Percentiles rank a stretch among this genome's conserved stretches.
phyloP scores from a whole-genome alignment of 23 red algal species.

The Gracilaria gracilis region DNA sequence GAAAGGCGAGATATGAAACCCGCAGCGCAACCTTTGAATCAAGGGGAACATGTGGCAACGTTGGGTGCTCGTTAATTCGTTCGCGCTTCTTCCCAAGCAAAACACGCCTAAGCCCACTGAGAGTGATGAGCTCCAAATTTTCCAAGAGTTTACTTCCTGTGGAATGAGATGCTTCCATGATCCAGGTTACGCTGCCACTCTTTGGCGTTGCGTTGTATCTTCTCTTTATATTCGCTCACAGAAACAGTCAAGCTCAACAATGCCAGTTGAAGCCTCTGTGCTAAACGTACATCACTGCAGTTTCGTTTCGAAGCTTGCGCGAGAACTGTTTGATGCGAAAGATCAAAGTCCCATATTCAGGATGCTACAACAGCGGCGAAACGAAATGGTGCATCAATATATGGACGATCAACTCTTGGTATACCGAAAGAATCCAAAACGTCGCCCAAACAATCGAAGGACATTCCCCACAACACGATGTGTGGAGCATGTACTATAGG shows the following conservation, averaged over 20 bases:
- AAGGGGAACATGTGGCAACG: not conserved
- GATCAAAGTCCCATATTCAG: not conserved
- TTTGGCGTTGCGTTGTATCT: not conserved
- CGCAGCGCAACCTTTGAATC: constrained; percentile 13
- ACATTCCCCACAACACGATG: constrained; percentile 54
- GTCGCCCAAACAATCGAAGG: constrained; percentile 57
- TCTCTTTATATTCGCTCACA: not conserved
- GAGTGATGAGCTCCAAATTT: not conserved
- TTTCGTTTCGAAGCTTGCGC: constrained; percentile 31
- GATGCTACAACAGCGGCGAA: not conserved
- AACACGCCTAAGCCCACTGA: not conserved
- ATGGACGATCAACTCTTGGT: constrained; percentile 49
- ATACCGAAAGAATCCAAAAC: constrained; percentile 43
- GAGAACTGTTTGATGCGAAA: not conserved
- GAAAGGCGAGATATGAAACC: constrained; percentile 43
- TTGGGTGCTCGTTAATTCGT: not conserved
- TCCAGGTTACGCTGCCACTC: not conserved
- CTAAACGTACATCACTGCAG: constrained; percentile 19
- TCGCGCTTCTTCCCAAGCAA: not conserved
- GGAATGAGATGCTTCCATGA: not conserved
- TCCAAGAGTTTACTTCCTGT: not conserved
- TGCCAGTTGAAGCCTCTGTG: not conserved
- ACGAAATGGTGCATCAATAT: constrained; percentile 20
- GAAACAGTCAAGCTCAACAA: not conserved
- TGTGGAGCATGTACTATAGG: not conserved